phyloP scores from a whole-genome alignment of 768 basidiomycete genomes.

The Pholiota molesta region DNA sequence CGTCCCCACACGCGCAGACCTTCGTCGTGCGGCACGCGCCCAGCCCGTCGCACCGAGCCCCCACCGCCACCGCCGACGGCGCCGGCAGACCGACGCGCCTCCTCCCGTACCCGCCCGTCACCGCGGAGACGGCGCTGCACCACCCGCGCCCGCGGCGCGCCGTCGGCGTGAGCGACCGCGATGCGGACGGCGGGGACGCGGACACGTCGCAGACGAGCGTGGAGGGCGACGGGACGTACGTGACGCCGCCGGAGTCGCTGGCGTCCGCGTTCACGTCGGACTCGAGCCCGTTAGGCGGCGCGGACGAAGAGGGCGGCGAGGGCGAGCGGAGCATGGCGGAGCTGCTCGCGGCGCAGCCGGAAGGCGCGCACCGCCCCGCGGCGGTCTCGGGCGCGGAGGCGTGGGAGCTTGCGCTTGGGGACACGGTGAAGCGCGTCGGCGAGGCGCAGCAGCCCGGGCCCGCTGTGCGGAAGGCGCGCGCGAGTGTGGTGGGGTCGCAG shows the following conservation, averaged over 20 bases:
- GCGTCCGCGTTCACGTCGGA: not conserved
- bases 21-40: slow-evolving; percentile 23
- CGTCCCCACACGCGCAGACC: slow-evolving; percentile 19
- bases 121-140: slow-evolving; percentile 22
- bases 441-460: not conserved
- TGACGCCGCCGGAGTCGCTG: slow-evolving; percentile 5
- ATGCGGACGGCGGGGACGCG: slow-evolving; percentile 2
- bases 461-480: not conserved
- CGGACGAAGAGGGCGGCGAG: slow-evolving; percentile 9
- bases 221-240: not conserved
- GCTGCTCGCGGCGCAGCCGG: slow-evolving; percentile 15
- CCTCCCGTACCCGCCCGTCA: slow-evolving; percentile 28
- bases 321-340: slow-evolving; percentile 25
- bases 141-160: slow-evolving; percentile 27
- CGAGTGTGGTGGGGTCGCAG: not conserved
- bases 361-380: not conserved
- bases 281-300: not conserved
- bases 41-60: slow-evolving; percentile 11
- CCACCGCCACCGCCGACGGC: not conserved
- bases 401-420: slow-evolving; percentile 32
- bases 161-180: slow-evolving; percentile 19
- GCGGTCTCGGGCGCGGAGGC: slow-evolving; percentile 27
- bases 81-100: slow-evolving; percentile 13
- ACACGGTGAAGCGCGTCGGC: slow-evolving; percentile 28
- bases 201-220: slow-evolving; percentile 1